Evolutionary conservation across 805 yeast species (phyloP).

Genomic region (Candida tammaniensis): DNA sequence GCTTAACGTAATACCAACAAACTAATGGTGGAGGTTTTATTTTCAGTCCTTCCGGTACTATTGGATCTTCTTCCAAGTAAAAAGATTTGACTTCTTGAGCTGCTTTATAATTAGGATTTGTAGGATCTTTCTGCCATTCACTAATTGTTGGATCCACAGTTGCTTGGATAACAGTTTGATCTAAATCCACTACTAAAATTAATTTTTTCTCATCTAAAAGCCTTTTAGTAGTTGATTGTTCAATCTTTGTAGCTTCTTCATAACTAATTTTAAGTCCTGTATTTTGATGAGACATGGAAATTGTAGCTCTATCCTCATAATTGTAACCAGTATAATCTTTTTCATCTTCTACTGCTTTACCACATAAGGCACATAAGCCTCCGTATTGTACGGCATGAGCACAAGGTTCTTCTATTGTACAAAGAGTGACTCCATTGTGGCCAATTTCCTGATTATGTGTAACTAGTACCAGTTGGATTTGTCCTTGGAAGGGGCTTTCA

Average conservation of each 20-base stretch:
- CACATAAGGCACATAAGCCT: slow-evolving; percentile 92
- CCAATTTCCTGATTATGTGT: slow-evolving; percentile 59
- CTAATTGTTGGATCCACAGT: slow-evolving; percentile 97
- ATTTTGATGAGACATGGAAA: slow-evolving; percentile 86
- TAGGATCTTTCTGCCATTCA: slow-evolving; percentile 88
- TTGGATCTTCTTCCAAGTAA: slow-evolving; percentile 71
- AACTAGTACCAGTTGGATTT: slow-evolving; percentile 49
- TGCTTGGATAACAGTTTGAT: slow-evolving; percentile 96
- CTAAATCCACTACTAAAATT: slow-evolving; percentile 91
- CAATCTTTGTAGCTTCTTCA: slow-evolving; percentile 84
- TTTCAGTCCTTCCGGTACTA: slow-evolving; percentile 51
- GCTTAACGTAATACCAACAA: slow-evolving; percentile 90
- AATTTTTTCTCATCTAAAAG: slow-evolving; percentile 63
- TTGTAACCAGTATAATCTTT: slow-evolving; percentile 72
- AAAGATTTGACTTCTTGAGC: slow-evolving; percentile 80
- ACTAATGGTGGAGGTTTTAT: slow-evolving; percentile 56
- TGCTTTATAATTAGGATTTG: slow-evolving; percentile 80
- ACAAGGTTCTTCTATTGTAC: slow-evolving; percentile 75
- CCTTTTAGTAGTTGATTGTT: slow-evolving; percentile 59
- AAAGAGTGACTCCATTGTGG: slow-evolving; percentile 43
- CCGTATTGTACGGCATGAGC: slow-evolving; percentile 91
- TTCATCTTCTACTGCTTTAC: slow-evolving; percentile 66
- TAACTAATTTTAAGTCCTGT: slow-evolving; percentile 79
- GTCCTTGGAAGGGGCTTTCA: slow-evolving; percentile 83
- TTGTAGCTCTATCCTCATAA: slow-evolving; percentile 73